These are phyloP conservation scores for Trichoderma polysporum DNA, from an alignment of 2,329 filamentous ascomycete genomes.

Conservation along the genomic window DNA sequence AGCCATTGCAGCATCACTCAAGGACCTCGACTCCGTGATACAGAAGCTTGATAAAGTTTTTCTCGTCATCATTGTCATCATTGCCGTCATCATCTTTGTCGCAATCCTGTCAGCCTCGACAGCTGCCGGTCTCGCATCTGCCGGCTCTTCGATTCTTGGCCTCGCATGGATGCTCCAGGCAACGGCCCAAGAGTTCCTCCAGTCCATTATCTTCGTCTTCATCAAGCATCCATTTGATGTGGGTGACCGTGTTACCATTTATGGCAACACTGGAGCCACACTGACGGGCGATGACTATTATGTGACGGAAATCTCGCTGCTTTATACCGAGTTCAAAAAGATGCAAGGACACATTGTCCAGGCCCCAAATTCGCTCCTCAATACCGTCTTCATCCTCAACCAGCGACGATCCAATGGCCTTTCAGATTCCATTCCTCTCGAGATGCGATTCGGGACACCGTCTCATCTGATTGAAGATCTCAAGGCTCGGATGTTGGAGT, in stretches of 20 bases:
- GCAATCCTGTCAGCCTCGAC: constrained; percentile 87
- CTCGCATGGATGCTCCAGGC: constrained; percentile 90
- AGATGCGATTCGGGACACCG: constrained; percentile 86
- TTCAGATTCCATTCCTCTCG: constrained; percentile 79
- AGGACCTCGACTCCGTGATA: constrained; percentile 92
- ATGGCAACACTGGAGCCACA: constrained; percentile 80
- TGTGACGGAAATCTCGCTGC: constrained; percentile 86
- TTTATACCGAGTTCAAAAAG: constrained; percentile 98
- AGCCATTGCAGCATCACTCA: constrained; percentile 89
- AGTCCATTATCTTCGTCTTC: constrained; percentile 93
- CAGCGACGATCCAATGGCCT: constrained; percentile 86
- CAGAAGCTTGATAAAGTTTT: constrained; percentile 87
- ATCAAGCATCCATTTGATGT: constrained; percentile 98
- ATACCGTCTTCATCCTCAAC: constrained; percentile 91
- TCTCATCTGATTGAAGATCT: constrained; percentile 79
- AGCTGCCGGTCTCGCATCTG: constrained; percentile 86
- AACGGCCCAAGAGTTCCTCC: constrained; percentile 90
- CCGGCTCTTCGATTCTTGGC: constrained; percentile 82
- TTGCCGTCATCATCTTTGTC: constrained; percentile 82
- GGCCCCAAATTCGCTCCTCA: constrained; percentile 90
- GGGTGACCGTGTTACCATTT: constrained; percentile 87
- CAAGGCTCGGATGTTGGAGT: constrained; percentile 76
- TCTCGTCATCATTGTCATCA: constrained; percentile 78
- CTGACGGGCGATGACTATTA: constrained; percentile 90
- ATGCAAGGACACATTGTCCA: constrained; percentile 97